Evolutionary conservation across 2,329 filamentous ascomycete genomes (phyloP), one percentile per base, ranked within the genome.

Genomic region (Talaromyces sp.): DNA sequence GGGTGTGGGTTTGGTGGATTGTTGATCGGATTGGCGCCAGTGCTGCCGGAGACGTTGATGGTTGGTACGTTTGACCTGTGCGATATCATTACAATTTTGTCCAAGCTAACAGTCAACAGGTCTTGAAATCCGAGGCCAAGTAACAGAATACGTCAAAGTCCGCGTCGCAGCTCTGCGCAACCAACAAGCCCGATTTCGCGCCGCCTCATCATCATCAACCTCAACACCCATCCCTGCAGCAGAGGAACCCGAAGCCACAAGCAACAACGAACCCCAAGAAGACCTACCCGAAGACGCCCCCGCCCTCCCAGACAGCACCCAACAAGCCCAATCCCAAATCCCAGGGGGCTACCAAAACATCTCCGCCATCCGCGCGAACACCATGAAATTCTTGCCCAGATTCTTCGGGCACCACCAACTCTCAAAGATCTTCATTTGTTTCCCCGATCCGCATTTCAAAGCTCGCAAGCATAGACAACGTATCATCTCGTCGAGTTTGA

Each of bases 321-420:
- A 64, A 61, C 22, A 51, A 58, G 56, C 62, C 47, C 53, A 66
- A 13, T 58, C 69, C 5, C 70, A 71, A 47, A 67, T 77, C 17
- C 71, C 76, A 0, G 76, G 77, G 19, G 78, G 81, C 56, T 98
- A 92, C 77, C 90, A 96, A 74, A 99, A 99, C 77, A 89, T 94
- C 63, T 89, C 91, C 38, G 96, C 92, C 75, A 83, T 99, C 58
- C 89, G 95, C 68, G 91, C 92, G 70, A 99, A 99, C 81, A 92
- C 92, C 5, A 99, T 99, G 95, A 99, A 99, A 77, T 99, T 98
- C 78, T 83, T 99, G n/a, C 94, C 96, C 68, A 98, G 99, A 76
- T 97, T 97, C 83, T 98, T 99, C 83, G 82, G 80, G 63, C 91
- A 89, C 73, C 83, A 81, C 15, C 93, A 97, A 76, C 86, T 99